Evolutionary conservation across 768 basidiomycete species (phyloP).

Genomic region (Podaxis mareebaensis): DNA sequence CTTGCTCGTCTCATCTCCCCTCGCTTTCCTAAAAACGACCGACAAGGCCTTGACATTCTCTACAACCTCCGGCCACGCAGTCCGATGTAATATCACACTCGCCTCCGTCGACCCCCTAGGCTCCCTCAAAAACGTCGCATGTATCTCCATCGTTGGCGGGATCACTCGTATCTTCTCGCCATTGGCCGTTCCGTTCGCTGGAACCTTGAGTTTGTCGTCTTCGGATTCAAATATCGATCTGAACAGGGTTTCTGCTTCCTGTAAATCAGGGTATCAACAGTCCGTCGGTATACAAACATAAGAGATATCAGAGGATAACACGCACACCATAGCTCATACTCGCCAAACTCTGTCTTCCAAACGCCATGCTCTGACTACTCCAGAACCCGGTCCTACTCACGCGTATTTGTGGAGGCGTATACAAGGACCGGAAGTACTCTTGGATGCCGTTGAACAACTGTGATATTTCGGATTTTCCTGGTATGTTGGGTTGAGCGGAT

Average conservation of each 20-base stretch:
- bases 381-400: background rate
- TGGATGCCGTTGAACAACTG: background rate
- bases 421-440: background rate
- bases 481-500: background rate
- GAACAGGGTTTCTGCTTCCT: background rate
- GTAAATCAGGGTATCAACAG: background rate
- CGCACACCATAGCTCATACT: background rate
- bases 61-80: background rate
- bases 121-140: background rate
- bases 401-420: background rate
- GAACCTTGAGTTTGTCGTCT: background rate
- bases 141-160: background rate
- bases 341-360: background rate
- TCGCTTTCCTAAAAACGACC: slow-evolving; percentile 7
- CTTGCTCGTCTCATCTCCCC: background rate
- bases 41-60: slow-evolving; percentile 4
- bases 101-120: background rate
- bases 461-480: background rate
- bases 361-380: background rate
- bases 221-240: background rate
- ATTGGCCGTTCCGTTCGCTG: background rate
- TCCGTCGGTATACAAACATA: background rate
- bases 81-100: background rate
- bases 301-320: background rate
- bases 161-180: background rate